Conservation (phyloP, 805 yeast species). For the Kodamaea sagamina region DNA sequence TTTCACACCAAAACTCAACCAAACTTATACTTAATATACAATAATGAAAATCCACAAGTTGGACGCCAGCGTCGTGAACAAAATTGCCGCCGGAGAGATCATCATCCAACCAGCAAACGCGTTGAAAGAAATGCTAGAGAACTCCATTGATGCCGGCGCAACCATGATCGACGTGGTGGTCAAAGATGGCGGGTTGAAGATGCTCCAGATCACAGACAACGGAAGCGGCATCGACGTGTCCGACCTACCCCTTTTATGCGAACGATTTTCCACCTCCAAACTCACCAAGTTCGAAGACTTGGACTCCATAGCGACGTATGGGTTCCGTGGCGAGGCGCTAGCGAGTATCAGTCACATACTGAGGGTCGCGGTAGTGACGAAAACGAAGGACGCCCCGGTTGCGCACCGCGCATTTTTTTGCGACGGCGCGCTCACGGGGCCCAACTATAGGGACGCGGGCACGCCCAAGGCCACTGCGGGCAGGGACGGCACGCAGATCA, state of each 20-base stretch:
- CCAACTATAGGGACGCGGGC: conserved; percentile 39
- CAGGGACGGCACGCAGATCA: conserved; percentile 77
- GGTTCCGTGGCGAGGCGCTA: conserved; percentile 95
- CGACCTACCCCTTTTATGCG: conserved; percentile 80
- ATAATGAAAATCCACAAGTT: conserved; percentile 39
- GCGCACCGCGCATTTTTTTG: conserved; percentile 73
- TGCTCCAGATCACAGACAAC: conserved; percentile 85
- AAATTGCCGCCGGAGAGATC: conserved; percentile 97
- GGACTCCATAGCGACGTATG: conserved; percentile 70
- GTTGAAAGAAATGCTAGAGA: conserved; percentile 87
- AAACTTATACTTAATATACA: neutral
- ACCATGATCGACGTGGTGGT: conserved; percentile 73
- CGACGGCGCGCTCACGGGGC: conserved; percentile 61
- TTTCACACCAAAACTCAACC: too few relatives aligned
- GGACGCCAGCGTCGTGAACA: conserved; percentile 74
- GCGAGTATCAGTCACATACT: conserved; percentile 93
- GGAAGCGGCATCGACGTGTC: conserved; percentile 77
- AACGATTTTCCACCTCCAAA: conserved; percentile 91
- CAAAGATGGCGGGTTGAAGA: conserved; percentile 90
- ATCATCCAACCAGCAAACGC: conserved; percentile 94
- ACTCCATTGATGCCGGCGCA: conserved; percentile 84
- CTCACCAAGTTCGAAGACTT: conserved; percentile 74
- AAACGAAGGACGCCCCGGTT: conserved; percentile 56
- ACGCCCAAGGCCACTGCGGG: conserved; percentile 81
- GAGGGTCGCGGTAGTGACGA: conserved; percentile 77